Conservation (phyloP, 148 eudicot genomes). For the Spergularia bocconei region DNA sequence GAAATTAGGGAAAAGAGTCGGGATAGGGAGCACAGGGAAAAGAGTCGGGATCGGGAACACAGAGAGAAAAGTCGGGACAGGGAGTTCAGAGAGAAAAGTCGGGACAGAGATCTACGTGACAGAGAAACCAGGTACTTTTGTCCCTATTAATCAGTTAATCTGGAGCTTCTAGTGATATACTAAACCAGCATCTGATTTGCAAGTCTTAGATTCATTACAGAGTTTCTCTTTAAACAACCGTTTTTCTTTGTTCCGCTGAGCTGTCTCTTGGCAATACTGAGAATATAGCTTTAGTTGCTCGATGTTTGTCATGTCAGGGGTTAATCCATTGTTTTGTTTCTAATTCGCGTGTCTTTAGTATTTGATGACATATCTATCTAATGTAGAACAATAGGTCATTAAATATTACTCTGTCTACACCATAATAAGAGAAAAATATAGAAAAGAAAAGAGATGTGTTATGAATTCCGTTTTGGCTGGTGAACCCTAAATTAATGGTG, state of each 20-base stretch:
- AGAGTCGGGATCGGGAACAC: slow-evolving; percentile 16
- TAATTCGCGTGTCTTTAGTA: background rate
- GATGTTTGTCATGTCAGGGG: background rate
- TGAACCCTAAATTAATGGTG: background rate
- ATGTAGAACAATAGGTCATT: background rate
- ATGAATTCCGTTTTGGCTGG: background rate
- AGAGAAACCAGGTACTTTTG: slow-evolving; percentile 34
- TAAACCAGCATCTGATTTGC: background rate
- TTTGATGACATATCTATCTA: too few species aligned
- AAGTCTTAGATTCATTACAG: background rate
- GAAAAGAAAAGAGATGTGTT: too few species aligned
- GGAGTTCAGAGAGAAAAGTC: slow-evolving; percentile 12
- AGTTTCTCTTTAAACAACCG: background rate
- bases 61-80: slow-evolving; percentile 16
- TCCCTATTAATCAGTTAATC: background rate
- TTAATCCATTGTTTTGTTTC: background rate
- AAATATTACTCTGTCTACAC: background rate
- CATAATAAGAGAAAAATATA: background rate
- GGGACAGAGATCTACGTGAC: slow-evolving; percentile 25
- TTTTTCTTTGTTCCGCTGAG: background rate
- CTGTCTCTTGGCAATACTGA: background rate
- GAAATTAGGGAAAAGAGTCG: slow-evolving; percentile 17
- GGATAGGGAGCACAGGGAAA: slow-evolving; percentile 51
- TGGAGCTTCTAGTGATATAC: background rate
- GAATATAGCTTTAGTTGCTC: background rate